These are phyloP conservation scores for Amanita subjunquillea DNA, from an alignment of 768 basidiomycete species.

Conservation along the genomic window DNA sequence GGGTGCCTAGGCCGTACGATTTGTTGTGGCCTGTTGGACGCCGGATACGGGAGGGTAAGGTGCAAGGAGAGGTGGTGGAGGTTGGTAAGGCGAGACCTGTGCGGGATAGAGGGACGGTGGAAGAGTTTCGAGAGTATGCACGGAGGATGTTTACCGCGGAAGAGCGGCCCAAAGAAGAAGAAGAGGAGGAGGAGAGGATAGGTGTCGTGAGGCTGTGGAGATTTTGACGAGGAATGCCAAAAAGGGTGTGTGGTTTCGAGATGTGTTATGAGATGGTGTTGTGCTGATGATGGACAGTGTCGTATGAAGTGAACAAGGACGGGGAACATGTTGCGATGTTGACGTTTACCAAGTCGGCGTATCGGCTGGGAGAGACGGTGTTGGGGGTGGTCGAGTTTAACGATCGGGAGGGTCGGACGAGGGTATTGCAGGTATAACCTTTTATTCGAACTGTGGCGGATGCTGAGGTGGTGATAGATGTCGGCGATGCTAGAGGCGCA, in stretches of 20 bases:
- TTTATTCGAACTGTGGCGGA: not conserved
- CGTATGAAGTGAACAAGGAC: conserved; percentile 93
- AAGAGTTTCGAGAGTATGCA: conserved; percentile 45
- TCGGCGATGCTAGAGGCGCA: conserved; percentile 86
- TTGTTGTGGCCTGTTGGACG: conserved; percentile 63
- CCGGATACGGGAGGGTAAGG: conserved; percentile 1
- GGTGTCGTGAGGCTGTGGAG: conserved; percentile 83
- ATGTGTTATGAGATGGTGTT: not conserved
- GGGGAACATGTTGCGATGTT: conserved; percentile 82
- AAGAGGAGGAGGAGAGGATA: conserved; percentile 34
- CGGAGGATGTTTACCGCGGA: conserved; percentile 29
- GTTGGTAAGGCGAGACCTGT: not conserved
- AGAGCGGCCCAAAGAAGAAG: conserved; percentile 24
- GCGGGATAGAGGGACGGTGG: conserved; percentile 20
- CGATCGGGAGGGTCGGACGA: conserved; percentile 47
- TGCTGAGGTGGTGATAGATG: conserved; percentile 34
- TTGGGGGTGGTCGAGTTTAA: conserved; percentile 86
- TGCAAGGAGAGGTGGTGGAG: not conserved
- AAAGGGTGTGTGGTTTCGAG: conserved; percentile 48
- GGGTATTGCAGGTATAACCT: conserved; percentile 67
- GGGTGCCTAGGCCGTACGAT: conserved; percentile 61
- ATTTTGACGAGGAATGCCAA: conserved; percentile 81
- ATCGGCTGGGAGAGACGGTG: conserved; percentile 87
- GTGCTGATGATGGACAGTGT: conserved; percentile 36
- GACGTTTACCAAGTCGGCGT: conserved; percentile 87